Evolutionary conservation across 2,329 filamentous ascomycete species (phyloP), one percentile per base, ranked within the genome.

Genomic region (Hymenoscyphus albidus): DNA sequence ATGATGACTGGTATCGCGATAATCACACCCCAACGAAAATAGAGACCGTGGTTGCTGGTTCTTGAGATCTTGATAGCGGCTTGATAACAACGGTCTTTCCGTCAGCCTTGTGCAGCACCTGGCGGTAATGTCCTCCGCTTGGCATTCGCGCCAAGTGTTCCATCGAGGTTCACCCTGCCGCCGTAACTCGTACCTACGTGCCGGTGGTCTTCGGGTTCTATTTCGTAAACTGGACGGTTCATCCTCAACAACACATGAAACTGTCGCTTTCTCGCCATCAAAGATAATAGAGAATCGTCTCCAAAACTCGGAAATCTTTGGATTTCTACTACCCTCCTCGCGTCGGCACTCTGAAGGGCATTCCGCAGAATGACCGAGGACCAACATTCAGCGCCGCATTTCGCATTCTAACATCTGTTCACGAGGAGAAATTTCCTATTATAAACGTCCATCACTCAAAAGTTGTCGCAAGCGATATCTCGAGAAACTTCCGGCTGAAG

Each of bases 1-100:
- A 74, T 75, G 2, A 38, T 62, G 56, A 16, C 27, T 35, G 22
- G 9, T 31, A 39, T 14, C 18, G 35, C 9, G 31, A n/a, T 59
- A 1, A 39, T 31, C 13, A 58, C 44, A 51, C 22, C 44, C 18
- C 27, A 27, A 27, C 3, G 22, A 10, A 10, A 22, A 9, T 51
- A 22, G 44, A 51, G 7, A 51, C 22, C n/a, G 9, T 27, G 5
- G 22, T 51, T 51, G 44, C 18, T 18, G 22, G n/a, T 12, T 51
- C 44, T 10, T 3, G 4, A 18, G 44, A 9, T 18, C 16, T n/a
- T 18, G 14, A 22, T 1, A 9, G 44, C 7, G 44, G 44, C n/a
- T 22, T 16, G 14, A 51, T n/a, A 51, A 22, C 7, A 27, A 51
- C 44, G 44, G 44, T 51, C 10, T 3, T 18, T 18, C 18, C 18